Evolutionary conservation across 345 rosid genomes (phyloP).

Genomic region (Salix dunnii): DNA sequence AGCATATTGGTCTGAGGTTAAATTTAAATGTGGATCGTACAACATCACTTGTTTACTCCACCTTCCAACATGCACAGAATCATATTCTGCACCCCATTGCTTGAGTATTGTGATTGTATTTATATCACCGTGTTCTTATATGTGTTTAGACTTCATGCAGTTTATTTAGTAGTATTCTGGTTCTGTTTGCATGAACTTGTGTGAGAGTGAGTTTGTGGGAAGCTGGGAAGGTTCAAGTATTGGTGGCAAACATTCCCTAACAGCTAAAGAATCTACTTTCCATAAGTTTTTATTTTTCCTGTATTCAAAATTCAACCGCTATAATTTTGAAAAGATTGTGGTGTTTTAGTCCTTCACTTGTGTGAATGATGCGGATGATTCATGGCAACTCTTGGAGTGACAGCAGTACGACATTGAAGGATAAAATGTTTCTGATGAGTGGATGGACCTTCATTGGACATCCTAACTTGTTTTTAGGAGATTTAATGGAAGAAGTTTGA

Average conservation of each 20-base stretch:
- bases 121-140: neutral
- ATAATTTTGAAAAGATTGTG: neutral
- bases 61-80: neutral
- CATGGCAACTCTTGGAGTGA: neutral
- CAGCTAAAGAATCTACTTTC: neutral
- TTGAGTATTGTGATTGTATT: neutral
- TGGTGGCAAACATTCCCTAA: neutral
- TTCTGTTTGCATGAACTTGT: neutral
- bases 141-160: neutral
- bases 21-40: neutral
- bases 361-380: neutral
- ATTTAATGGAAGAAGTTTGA: neutral
- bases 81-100: neutral
- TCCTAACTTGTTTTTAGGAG: neutral
- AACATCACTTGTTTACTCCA: neutral
- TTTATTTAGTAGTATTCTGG: neutral
- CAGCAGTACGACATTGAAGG: neutral
- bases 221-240: too few species aligned
- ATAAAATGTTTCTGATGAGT: neutral
- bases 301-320: neutral
- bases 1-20: neutral
- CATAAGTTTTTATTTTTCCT: neutral
- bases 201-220: too few species aligned
- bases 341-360: neutral
- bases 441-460: neutral